Evolutionary conservation across 257 asterid species (phyloP), one percentile per base, ranked within the genome.

Genomic region (Lycium ferocissimum): DNA sequence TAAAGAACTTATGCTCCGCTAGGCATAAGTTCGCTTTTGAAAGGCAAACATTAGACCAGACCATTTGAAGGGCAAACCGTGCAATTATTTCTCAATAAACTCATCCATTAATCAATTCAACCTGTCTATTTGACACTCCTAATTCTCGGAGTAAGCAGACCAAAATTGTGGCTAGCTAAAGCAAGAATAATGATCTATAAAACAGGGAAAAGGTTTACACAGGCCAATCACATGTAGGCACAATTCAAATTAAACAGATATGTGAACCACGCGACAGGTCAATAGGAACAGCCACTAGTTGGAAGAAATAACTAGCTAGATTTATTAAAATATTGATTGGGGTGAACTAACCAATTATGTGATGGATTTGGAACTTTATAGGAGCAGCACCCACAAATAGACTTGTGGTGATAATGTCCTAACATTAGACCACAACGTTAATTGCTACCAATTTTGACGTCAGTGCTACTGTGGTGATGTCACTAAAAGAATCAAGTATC

Each of bases 371-470:
- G 79, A 75, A 79, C 87, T 85, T 87, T 65, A 79, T 75, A 87
- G 61, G 5, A 40, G 45, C 65, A 61, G 89, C 83, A 83, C 86
- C 90, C 84, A 85, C 45, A 59, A 63, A 81, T 59, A 81, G 43
- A 59, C 22, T 81, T n/a, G 57, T 17, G 72, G 7, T 61, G 17
- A 59, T 26, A 0, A 49, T 43, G 40, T 20, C 71, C 84, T 61
- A 61, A 80, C 54, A 81, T n/a, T 59, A 59, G 84, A 81, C 18
- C 49, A 87, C 89, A 67, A 67, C 49, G 75, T 35, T 67, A 84
- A 83, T 89, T 86, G 83, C 88, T 84, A 82, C 86, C 73, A 81
- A 82, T 69, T 85, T 85, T 84, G 83, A 54, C 79, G 84, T 86
- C 88, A 86, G 71, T 84, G 81, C 79, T 75, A 84, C 87, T 83